Evolutionary conservation across 1,284 basidiomycete species (phyloP).

Genomic region (Tetrapyrgos nigripes): DNA sequence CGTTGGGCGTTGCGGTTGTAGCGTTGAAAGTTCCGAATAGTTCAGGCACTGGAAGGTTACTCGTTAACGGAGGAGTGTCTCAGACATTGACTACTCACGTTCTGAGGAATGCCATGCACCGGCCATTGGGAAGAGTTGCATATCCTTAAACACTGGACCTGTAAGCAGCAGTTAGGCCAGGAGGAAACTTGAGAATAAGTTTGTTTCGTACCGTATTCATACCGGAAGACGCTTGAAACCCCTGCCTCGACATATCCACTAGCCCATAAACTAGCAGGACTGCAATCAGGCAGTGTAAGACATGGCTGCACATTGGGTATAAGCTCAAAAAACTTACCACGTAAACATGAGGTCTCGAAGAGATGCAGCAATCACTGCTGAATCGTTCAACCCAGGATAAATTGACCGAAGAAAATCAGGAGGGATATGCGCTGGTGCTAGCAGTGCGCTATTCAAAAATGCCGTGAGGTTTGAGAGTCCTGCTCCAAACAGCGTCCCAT

Average conservation of each 20-base stretch:
- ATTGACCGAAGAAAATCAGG: constrained; percentile 10
- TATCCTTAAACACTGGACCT: constrained; percentile 24
- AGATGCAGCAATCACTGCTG: constrained; percentile 11
- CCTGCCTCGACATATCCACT: constrained; percentile 19
- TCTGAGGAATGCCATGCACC: constrained; percentile 24
- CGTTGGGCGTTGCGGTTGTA: constrained; percentile 16
- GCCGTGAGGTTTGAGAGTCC: constrained; percentile 15
- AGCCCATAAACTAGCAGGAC: constrained; percentile 23
- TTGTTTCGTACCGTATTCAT: constrained; percentile 17
- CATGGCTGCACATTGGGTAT: background rate
- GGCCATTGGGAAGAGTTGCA: constrained; percentile 21
- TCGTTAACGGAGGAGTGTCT: background rate
- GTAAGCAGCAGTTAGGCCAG: background rate
- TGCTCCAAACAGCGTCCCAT: constrained; percentile 21
- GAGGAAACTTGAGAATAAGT: too few relatives aligned
- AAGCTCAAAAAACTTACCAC: constrained; percentile 10
- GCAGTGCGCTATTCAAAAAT: constrained; percentile 1
- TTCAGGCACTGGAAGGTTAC: constrained; percentile 13
- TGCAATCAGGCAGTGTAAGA: background rate
- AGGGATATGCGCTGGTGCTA: background rate
- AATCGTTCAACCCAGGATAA: constrained; percentile 20
- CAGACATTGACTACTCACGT: constrained; percentile 5
- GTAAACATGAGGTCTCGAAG: constrained; percentile 15
- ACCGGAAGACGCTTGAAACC: constrained; percentile 17
- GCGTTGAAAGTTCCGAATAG: constrained; percentile 24